Conservation (phyloP, 345 rosid genomes). For the Bruguiera parviflora region DNA sequence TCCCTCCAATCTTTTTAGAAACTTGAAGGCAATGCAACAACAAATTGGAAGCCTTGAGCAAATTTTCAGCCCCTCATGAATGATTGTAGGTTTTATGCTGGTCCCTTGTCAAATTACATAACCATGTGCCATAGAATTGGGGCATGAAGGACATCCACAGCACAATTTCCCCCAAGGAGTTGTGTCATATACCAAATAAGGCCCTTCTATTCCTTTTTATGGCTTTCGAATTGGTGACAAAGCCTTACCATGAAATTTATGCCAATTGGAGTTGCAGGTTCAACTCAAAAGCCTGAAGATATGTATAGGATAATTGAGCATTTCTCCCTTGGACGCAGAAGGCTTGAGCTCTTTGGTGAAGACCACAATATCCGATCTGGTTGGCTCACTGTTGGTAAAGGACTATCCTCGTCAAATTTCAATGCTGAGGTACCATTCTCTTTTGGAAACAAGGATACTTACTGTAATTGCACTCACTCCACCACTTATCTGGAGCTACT, state of each 20-base stretch:
- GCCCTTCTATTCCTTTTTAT: background rate
- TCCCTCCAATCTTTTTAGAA: background rate
- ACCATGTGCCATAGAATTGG: background rate
- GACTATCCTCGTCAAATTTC: slow-evolving; percentile 84
- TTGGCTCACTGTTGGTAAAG: slow-evolving; percentile 93
- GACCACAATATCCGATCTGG: slow-evolving; percentile 95
- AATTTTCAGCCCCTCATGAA: background rate
- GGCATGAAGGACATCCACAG: background rate
- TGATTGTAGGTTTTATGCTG: background rate
- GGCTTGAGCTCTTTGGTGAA: slow-evolving; percentile 98
- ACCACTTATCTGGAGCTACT: background rate
- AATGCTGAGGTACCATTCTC: slow-evolving; percentile 56
- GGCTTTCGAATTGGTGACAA: background rate
- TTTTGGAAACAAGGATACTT: slow-evolving; percentile 1
- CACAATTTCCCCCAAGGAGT: background rate
- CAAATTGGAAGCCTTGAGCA: no score
- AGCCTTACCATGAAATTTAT: background rate
- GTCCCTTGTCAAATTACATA: no score
- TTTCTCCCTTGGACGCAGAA: slow-evolving; percentile 90
- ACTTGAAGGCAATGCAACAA: no score
- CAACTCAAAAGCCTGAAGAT: slow-evolving; percentile 96
- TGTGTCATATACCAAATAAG: background rate
- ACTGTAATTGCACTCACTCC: background rate
- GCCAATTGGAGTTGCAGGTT: slow-evolving; percentile 49
- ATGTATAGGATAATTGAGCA: slow-evolving; percentile 98